Evolutionary conservation across 2,329 filamentous ascomycete species (phyloP).

Genomic region (Septoria linicola): DNA sequence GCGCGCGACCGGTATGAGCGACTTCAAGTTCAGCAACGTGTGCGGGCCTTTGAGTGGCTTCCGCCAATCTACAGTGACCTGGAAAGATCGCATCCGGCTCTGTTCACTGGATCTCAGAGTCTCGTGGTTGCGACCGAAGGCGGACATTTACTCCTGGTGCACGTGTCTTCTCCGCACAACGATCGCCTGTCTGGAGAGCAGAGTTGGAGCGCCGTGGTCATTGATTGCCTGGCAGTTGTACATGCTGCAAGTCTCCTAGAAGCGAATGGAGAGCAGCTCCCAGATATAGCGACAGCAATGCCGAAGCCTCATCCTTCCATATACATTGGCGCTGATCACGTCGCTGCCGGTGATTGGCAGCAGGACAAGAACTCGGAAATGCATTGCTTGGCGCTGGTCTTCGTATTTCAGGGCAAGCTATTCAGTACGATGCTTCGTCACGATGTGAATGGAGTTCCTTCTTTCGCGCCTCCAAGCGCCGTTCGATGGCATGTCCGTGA

Average conservation of each 20-base stretch:
- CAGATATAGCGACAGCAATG: background rate
- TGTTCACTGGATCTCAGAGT: conserved; percentile 28
- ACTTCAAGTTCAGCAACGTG: conserved; percentile 38
- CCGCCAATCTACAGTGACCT: conserved; percentile 19
- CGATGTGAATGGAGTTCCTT: background rate
- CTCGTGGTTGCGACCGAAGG: conserved; percentile 45
- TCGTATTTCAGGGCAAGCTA: conserved; percentile 19
- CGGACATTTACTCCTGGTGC: conserved; percentile 42
- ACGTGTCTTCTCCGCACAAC: conserved; percentile 41
- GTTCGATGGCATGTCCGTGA: conserved; percentile 6
- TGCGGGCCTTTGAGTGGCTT: conserved; percentile 47
- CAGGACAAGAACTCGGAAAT: background rate
- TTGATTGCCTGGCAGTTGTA: background rate
- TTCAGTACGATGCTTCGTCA: conserved; percentile 8
- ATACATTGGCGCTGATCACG: conserved; percentile 8
- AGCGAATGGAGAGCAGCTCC: background rate
- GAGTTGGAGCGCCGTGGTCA: conserved; percentile 20
- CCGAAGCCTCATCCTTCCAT: background rate
- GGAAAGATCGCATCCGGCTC: conserved; percentile 4
- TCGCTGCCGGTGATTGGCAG: conserved; percentile 18
- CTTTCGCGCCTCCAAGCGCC: background rate
- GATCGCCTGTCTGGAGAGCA: conserved; percentile 25
- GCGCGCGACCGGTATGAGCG: conserved; percentile 19
- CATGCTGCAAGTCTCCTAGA: background rate
- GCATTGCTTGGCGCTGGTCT: conserved; percentile 15